Conservation (phyloP, 805 yeast species). For the Kodamaea neixiangensis region DNA sequence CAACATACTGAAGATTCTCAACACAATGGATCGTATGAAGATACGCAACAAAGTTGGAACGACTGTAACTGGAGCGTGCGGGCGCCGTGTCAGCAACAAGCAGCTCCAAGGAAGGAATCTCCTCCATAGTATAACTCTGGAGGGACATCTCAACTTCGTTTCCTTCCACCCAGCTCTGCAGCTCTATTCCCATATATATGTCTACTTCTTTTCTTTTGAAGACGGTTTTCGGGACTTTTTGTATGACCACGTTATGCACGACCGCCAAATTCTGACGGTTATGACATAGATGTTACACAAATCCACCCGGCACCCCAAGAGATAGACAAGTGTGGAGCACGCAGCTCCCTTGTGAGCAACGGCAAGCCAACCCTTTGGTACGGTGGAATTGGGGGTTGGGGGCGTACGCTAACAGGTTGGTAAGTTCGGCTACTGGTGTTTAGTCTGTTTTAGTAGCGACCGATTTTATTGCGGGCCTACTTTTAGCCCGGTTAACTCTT, state of each 20-base stretch:
- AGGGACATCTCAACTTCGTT: conserved; percentile 2
- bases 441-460: neutral
- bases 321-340: neutral
- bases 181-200: neutral
- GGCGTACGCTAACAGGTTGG: no score
- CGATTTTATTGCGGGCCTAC: no score
- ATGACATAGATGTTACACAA: conserved; percentile 1
- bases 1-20: conserved; percentile 38
- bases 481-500: neutral
- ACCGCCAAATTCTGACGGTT: neutral
- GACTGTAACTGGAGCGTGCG: conserved; percentile 2
- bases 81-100: conserved; percentile 5
- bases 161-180: neutral
- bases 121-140: conserved; percentile 5
- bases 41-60: conserved; percentile 25
- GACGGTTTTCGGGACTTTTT: conserved; percentile 1
- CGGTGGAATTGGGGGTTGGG: neutral
- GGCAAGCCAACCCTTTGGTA: neutral
- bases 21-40: conserved; percentile 34
- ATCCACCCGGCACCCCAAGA: neutral
- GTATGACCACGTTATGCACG: conserved; percentile 7
- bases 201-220: neutral
- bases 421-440: neutral
- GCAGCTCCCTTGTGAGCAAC: neutral
- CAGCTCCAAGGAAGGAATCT: conserved; percentile 10